Conservation (phyloP, 176 grass and related monocot species). For the Raddia distichophylla region DNA sequence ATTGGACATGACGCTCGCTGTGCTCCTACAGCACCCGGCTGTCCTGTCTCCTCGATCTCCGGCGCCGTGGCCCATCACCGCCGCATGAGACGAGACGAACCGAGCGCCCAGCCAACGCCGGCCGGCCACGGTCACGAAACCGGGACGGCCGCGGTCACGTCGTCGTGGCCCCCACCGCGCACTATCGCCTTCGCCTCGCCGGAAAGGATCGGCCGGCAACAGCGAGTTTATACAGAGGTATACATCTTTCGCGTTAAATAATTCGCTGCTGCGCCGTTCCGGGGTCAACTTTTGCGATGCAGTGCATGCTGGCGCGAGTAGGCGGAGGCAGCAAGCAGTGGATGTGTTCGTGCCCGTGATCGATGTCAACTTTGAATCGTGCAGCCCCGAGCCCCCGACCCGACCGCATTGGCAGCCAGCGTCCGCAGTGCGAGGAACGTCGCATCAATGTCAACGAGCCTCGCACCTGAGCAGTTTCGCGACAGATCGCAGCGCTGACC, state of each 20-base stretch:
- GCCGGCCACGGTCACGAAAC: neutral
- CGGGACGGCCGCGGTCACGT: neutral
- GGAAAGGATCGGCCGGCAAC: neutral
- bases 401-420: neutral
- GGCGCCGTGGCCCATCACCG: neutral
- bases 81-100: neutral
- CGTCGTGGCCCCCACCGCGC: neutral
- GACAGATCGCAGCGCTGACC: neutral
- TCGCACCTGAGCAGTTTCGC: neutral
- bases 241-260: neutral
- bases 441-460: neutral
- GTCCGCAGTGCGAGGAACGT: neutral
- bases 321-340: neutral
- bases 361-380: slow-evolving; percentile 7
- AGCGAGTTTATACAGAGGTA: too few relatives aligned
- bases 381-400: neutral
- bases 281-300: slow-evolving; percentile 3
- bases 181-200: neutral
- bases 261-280: neutral
- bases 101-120: neutral
- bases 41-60: neutral
- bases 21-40: neutral
- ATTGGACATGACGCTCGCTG: neutral
- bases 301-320: neutral
- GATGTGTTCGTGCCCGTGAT: neutral